Base-by-base conservation (phyloP, 202 grass and related monocot species). In the Carex arenaria region DNA sequence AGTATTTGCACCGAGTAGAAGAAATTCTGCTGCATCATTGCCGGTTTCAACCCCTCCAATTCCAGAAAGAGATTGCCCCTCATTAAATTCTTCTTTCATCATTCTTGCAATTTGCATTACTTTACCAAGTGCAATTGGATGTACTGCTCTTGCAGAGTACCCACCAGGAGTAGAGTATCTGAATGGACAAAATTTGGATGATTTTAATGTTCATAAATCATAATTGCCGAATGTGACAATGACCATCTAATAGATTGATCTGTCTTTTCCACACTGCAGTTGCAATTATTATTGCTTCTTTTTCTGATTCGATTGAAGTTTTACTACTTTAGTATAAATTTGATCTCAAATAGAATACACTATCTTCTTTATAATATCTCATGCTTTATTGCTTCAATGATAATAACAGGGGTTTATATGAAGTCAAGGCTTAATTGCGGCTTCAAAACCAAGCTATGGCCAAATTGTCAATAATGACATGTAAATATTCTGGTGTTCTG, bases 131-230 rank as follows among this genome's bases (percentile, higher is more conserved):
- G 96, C 96, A 82, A 96, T 99, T 67, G 96, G 96, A 84, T 99
- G 96, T 30, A 99, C 93, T 75, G 96, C 96, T 89, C 86, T 92
- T 0, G 96, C 96, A 86, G 96, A 99, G 86, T 95, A 99, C 49
- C 96, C 96, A 26, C 96, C 96, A 71, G 93, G 96, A 9, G 96
- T 99, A 9, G 93, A 95, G 64, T 95, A 99, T 78, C 96, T 99
- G 80, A 57, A 81, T 43, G 30, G 15, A 34, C 10, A 72, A 54
- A 82, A 9, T 54, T 18, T 51, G 3, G 3, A 34, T 80, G 36
- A 47, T 47, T 79, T 57, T 36, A 34, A 78, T 59, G 8, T 78
- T 36, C 73, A 11, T 78, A n/a, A 36, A 11, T 15, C 36, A 34
- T 75, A 77, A 36, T 13, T 59, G 12, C 20, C 3, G 15, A 10